Base-by-base conservation (phyloP, 73 alveolate genomes). In the Symbiodinium natans region DNA sequence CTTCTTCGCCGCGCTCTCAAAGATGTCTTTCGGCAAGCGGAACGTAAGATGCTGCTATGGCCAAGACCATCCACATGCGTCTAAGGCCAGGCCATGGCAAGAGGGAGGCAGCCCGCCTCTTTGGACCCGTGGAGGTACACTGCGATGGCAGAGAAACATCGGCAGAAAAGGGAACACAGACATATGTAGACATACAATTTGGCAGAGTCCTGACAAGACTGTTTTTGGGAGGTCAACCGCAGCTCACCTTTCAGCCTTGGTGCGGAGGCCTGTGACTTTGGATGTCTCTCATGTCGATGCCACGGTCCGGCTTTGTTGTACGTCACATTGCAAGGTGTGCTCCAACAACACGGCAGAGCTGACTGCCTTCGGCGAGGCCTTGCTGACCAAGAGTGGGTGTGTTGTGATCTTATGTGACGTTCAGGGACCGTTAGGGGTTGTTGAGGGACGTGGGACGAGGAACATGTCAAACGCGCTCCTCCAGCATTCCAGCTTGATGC, bases 291-390 rank as follows among this genome's bases (percentile, higher is more conserved):
- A 36, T 82, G 19, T 36, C 27, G 73, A 25, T 2, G 41, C 38
- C 40, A 23, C 31, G 3, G 71, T 15, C n/a, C 59, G 7, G 17
- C 1, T 63, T 6, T 27, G 40, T 25, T 9, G 33, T 63, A 13
- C 80, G 29, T 27, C 80, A 36, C 2, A 25, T n/a, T 27, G 92
- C 48, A 48, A 86, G 94, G 40, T 54, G 27, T 75, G 95, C 33
- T 63, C 95, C 86, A 88, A 88, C 95, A 88, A 88, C 86, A 88
- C 95, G 42, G 95, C 86, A 11, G 95, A 88, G 95, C 86, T 88
- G 85, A 38, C 86, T 5, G 95, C 95, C 73, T 88, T 88, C 41
- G 95, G 95, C 11, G 95, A 88, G 95, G 95, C 36, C 39, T 1
- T 33, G 29, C n/a, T 8, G 33, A 52, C 13, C n/a, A 27, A 21